Evolutionary conservation across 1,139 yeast species (phyloP).

Genomic region (Diutina scorzettiae): DNA sequence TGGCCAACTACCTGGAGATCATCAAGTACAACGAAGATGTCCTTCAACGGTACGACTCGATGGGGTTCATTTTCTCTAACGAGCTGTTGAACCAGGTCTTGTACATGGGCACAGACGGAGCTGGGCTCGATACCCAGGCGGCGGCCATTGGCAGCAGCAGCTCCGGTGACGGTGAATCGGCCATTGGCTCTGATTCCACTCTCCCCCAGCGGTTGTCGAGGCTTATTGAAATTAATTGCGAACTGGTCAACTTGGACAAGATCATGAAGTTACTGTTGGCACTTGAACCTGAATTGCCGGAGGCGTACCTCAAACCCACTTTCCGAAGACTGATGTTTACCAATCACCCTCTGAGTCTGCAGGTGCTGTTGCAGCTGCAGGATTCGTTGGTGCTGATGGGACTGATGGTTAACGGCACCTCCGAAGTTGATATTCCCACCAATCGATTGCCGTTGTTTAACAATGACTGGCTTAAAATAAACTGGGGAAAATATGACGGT

Average conservation of each 20-base stretch:
- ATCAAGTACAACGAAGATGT: conserved; percentile 34
- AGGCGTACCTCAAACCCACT: conserved; percentile 19
- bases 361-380: not conserved
- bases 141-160: not conserved
- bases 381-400: conserved; percentile 4
- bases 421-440: not conserved
- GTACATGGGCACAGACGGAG: conserved; percentile 23
- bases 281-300: conserved; percentile 31
- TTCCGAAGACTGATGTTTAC: conserved; percentile 7
- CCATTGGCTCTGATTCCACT: not conserved
- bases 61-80: conserved; percentile 36
- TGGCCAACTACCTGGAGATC: conserved; percentile 25
- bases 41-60: conserved; percentile 28
- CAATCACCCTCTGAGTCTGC: conserved; percentile 9
- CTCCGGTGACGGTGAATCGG: not conserved
- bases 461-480: conserved; percentile 25
- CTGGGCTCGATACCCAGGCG: not conserved
- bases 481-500: conserved; percentile 23
- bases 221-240: conserved; percentile 28
- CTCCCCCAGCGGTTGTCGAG: conserved; percentile 16
- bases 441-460: conserved; percentile 26
- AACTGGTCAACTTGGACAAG: conserved; percentile 26
- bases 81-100: conserved; percentile 35
- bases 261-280: conserved; percentile 28
- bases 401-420: not conserved